Base-by-base conservation (phyloP, 441 rosid species). In the Pelargonium cotyledonis region DNA sequence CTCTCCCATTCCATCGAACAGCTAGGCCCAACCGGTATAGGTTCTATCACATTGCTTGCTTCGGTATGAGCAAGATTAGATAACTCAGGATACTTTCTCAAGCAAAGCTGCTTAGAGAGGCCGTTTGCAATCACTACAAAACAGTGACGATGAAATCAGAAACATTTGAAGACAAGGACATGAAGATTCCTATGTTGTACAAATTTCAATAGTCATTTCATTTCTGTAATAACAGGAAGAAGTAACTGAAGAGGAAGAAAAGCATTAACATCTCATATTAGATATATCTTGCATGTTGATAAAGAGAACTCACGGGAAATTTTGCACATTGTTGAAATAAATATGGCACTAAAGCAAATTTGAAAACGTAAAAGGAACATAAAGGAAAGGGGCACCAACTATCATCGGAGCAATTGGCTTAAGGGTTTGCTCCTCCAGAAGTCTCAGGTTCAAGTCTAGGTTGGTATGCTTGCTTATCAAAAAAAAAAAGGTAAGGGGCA, bases 41-140 rank as follows among this genome's bases (percentile, higher is more conserved):
- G 77, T 65, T 77, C 75, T 44, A 80, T 74, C 63, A 67, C 46
- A 31, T 72, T 49, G 14, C 4, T 58, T 69, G 72, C 79, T 7
- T 70, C 70, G 26, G 21, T 6, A 26, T 60, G 73, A 70, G 61
- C 26, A 47, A 72, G 41, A 51, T 65, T 41, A 12, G 71, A 74
- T 5, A 77, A 64, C 21, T 75, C 77, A 16, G 79, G 81, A 21
- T 75, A 67, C 38, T 40, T 38, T 69, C 69, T 75, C 77, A 80
- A 40, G 66, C 83, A 80, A 65, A 77, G 79, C 65, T 47, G 75
- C 73, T 75, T 80, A 38, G 49, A 72, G 44, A 77, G 75, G 66
- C 63, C 55, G 46, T 72, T 75, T n/a, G 63, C 71, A 65, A 80
- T 66, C 57, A 80, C 83, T 77, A 77, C 70, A 72, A 21, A 60